Evolutionary conservation across 495 filamentous ascomycete genomes (phyloP), one percentile per base, ranked within the genome.

Genomic region (Echria macrotheca): DNA sequence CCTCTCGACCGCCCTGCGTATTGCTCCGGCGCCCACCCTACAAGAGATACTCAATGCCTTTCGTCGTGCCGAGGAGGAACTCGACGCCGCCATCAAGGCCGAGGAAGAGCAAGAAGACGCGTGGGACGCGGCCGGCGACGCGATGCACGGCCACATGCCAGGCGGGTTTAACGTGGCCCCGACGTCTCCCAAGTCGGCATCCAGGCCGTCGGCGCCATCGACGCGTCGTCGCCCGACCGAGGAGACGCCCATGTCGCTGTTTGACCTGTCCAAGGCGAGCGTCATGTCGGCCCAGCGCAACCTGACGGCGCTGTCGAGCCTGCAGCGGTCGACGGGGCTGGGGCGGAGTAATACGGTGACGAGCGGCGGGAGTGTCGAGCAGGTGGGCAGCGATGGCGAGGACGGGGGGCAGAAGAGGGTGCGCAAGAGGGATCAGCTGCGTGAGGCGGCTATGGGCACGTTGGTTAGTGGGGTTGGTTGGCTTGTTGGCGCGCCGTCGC

Each of bases 221-320:
- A 21, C 53, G 12, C 45, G 52, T 1, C 52, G 62, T 44, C 75
- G 50, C 11, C 53, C 52, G 45, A 67, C 69, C 9, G 55, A 61
- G 11, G 85, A 89, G 90, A 86, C 88, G 25, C 93, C 93, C 0
- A 91, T 96, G 84, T 90, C 89, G 2, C 71, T 97, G 19, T 97
- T 98, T 59, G 94, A 96, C 52, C 80, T 97, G 33, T 89, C 91
- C 6, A 76, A 89, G 22, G 89, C 75, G 4, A 74, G 84, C 44
- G 89, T 90, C 24, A 81, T 87, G 4, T 75, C 83, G 32, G 90
- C 94, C 6, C 76, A 76, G 50, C 61, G 63, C 38, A 74, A 78
- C 44, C 58, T 78, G 21, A 68, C 71, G 0, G 69, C 72, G 3
- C 41, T 80, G 23, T 70, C 74, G 0, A 71, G 68, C 24, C 44